Conservation (phyloP, 2,329 filamentous ascomycete species). For the Emergomyces orientalis region DNA sequence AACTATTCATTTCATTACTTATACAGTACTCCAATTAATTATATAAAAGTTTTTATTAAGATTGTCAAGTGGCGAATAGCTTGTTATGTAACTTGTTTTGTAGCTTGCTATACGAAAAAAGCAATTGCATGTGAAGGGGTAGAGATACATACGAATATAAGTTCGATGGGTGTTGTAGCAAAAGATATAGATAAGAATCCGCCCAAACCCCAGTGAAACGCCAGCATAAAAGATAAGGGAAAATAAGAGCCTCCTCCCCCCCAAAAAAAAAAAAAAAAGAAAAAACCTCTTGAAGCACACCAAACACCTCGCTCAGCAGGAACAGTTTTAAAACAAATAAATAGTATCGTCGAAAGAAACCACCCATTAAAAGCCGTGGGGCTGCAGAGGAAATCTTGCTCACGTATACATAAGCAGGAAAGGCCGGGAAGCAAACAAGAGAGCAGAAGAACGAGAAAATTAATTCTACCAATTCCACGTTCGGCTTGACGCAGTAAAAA, state of each 20-base stretch:
- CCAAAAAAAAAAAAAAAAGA: background rate
- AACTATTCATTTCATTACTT: too few species aligned
- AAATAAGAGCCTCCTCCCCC: background rate
- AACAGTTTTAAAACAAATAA: background rate
- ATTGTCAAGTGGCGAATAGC: background rate
- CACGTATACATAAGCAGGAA: background rate
- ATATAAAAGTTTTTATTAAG: background rate
- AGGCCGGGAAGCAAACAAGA: background rate
- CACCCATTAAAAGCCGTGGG: background rate
- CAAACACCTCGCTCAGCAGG: background rate
- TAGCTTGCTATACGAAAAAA: background rate
- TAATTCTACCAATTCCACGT: constrained; percentile 81
- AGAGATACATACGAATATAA: background rate
- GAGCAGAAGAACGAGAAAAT: background rate
- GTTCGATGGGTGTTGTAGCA: background rate
- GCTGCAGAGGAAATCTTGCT: background rate
- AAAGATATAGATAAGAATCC: background rate
- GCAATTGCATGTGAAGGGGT: background rate
- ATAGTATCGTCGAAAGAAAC: background rate
- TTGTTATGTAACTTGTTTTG: background rate
- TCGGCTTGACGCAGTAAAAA: constrained; percentile 78
- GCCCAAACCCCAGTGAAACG: background rate
- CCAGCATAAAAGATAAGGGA: background rate
- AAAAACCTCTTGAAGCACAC: background rate
- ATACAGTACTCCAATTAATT: too few species aligned